Evolutionary conservation across 495 filamentous ascomycete species (phyloP), one percentile per base, ranked within the genome.

Genomic region (Bathelium albidoporum): DNA sequence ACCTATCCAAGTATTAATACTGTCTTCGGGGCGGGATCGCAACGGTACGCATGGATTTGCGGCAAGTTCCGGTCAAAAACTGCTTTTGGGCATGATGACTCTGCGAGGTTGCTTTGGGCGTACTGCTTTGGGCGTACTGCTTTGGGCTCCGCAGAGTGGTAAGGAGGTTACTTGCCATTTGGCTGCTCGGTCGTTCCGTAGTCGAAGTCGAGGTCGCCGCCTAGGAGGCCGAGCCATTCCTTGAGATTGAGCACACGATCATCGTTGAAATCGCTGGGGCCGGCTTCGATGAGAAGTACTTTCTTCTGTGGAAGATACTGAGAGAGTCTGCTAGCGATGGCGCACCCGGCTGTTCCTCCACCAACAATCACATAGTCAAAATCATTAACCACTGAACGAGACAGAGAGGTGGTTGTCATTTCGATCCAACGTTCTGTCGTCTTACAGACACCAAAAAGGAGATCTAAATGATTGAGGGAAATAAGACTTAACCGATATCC

Each of bases 361-460:
- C 89, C 90, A 16, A 95, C 83, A 69, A 95, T 87, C 63, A 96
- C 79, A 72, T 91, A 94, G 77, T 95, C 90, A 76, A 85, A 95
- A 79, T 78, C 80, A 76, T 85, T 80, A 59, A 81, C 80, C 65
- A 85, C 84, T 60, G 80, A 66, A 58, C 81, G 72, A 58, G 85
- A 78, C 59, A 88, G 76, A 2, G 84, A 75, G 62, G 80, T 83
- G 49, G 85, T 88, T 69, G 86, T 88, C 49, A 55, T 55, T 9
- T 3, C 16, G 49, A 55, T 26, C 49, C 20, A 20, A 55, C 22
- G 0, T 10, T n/a, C 24, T 9, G 49, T 29, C 2, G 24, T 55
- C 29, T 10, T 12, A 29, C 12, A 49, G 5, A 55, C 12, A 55
- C 24, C 0, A 55, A 39, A 14, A 39, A 39, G 14, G n/a, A n/a